Evolutionary conservation across 2,329 filamentous ascomycete genomes (phyloP).

Genomic region (Bertia moriformis): DNA sequence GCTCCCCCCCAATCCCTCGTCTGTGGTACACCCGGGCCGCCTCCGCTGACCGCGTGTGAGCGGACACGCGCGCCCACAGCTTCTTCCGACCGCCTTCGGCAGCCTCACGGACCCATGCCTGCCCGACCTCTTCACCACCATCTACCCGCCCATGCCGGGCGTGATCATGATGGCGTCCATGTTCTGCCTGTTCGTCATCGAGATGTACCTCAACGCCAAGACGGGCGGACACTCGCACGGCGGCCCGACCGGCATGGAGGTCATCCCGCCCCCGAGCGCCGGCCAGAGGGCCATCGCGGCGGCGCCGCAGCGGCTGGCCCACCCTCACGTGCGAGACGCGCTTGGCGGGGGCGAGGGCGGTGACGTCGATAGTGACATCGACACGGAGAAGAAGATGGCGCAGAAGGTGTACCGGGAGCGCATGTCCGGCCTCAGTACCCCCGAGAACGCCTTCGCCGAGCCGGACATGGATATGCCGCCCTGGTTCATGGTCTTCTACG

Average conservation of each 20-base stretch:
- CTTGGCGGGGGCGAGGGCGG: slow-evolving; percentile 17
- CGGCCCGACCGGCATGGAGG: slow-evolving; percentile 30
- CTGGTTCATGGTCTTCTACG: slow-evolving; percentile 49
- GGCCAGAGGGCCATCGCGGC: slow-evolving; percentile 4
- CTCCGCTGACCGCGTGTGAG: background rate
- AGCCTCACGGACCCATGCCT: slow-evolving; percentile 37
- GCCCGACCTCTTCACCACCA: slow-evolving; percentile 39
- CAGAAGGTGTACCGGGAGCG: slow-evolving; percentile 23
- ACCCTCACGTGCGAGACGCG: slow-evolving; percentile 13
- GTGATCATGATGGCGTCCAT: slow-evolving; percentile 52
- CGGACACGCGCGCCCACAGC: slow-evolving; percentile 8
- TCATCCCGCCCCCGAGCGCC: slow-evolving; percentile 3
- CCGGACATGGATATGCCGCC: slow-evolving; percentile 35
- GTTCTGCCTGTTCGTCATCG: slow-evolving; percentile 45
- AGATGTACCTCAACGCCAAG: slow-evolving; percentile 46
- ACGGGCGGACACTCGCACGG: slow-evolving; percentile 43
- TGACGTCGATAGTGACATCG: too few species aligned
- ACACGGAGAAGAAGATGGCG: slow-evolving; percentile 24
- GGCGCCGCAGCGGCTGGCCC: slow-evolving; percentile 13
- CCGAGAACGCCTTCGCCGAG: slow-evolving; percentile 9
- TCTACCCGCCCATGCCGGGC: slow-evolving; percentile 47
- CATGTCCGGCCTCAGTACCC: slow-evolving; percentile 2
- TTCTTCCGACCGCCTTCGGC: slow-evolving; percentile 44
- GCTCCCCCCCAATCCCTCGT: slow-evolving; percentile 2
- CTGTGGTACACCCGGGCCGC: slow-evolving; percentile 2